Evolutionary conservation across 495 filamentous ascomycete genomes (phyloP).

Genomic region (Bryoglossum gracile): DNA sequence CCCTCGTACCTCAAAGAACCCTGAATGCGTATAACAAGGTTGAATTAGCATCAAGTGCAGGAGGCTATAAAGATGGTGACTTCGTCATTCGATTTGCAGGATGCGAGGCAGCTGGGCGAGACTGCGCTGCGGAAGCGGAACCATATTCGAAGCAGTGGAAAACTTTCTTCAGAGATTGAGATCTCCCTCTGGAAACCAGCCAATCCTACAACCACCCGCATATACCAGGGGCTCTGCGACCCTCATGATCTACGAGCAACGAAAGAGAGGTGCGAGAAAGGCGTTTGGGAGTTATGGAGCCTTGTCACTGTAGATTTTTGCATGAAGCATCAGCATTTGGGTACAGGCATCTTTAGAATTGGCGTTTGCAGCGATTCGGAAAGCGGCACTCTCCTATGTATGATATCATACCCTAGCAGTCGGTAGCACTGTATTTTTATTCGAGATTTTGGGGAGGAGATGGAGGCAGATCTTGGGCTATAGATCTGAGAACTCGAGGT

Average conservation of each 20-base stretch:
- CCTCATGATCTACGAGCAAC: constrained; percentile 22
- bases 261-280: constrained; percentile 9
- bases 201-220: no score
- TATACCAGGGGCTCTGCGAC: background rate
- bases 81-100: constrained; percentile 68
- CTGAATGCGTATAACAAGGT: constrained; percentile 64
- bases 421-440: constrained; percentile 9
- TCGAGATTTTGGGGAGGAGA: no score
- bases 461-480: no score
- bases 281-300: constrained; percentile 18
- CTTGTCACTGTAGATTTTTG: constrained; percentile 14
- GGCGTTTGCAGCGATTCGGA: constrained; percentile 17
- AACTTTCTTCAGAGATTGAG: constrained; percentile 28
- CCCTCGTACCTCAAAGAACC: constrained; percentile 71
- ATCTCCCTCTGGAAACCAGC: no score
- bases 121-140: constrained; percentile 62
- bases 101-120: constrained; percentile 52
- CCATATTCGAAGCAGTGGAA: constrained; percentile 41
- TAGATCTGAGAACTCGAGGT: no score
- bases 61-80: constrained; percentile 75
- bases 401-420: constrained; percentile 19
- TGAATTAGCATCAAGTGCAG: constrained; percentile 31
- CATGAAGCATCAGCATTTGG: constrained; percentile 16
- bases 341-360: constrained; percentile 17
- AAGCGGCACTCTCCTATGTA: constrained; percentile 16